These are phyloP conservation scores for Panus rudis DNA, from an alignment of 768 basidiomycete species.

Conservation along the genomic window DNA sequence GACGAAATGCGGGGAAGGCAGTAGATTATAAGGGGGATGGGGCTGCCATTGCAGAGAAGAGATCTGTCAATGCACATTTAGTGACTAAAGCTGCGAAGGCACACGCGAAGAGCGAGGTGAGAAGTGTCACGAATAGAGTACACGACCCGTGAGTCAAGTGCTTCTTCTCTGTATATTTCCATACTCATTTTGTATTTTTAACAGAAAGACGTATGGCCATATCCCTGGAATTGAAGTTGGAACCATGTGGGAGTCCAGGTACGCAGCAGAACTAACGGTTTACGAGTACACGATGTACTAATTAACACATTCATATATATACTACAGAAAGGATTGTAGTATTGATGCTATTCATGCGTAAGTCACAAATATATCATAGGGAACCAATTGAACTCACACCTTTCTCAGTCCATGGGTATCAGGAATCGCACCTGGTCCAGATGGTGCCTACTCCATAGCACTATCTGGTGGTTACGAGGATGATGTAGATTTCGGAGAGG, in stretches of 20 bases:
- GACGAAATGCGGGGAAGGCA: constrained; percentile 52
- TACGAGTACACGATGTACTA: background rate
- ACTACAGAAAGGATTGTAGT: constrained; percentile 52
- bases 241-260: constrained; percentile 75
- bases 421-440: constrained; percentile 61
- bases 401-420: constrained; percentile 67
- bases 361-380: constrained; percentile 23
- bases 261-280: too few species aligned
- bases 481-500: constrained; percentile 76
- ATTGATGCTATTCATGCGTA: constrained; percentile 81
- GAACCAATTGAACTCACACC: background rate
- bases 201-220: constrained; percentile 68
- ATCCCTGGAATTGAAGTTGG: constrained; percentile 79
- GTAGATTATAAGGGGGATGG: constrained; percentile 49
- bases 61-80: constrained; percentile 1
- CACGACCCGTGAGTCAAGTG: constrained; percentile 44
- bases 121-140: constrained; percentile 22
- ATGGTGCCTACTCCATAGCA: constrained; percentile 81
- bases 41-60: constrained; percentile 8
- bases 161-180: background rate
- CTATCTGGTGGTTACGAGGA: constrained; percentile 88
- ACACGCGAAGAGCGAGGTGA: constrained; percentile 19
- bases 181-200: constrained; percentile 1
- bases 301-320: background rate
- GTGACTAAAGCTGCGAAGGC: constrained; percentile 14